These are phyloP conservation scores for Fusarium abutilonis DNA, from an alignment of 2,329 filamentous ascomycete genomes.

Conservation along the genomic window DNA sequence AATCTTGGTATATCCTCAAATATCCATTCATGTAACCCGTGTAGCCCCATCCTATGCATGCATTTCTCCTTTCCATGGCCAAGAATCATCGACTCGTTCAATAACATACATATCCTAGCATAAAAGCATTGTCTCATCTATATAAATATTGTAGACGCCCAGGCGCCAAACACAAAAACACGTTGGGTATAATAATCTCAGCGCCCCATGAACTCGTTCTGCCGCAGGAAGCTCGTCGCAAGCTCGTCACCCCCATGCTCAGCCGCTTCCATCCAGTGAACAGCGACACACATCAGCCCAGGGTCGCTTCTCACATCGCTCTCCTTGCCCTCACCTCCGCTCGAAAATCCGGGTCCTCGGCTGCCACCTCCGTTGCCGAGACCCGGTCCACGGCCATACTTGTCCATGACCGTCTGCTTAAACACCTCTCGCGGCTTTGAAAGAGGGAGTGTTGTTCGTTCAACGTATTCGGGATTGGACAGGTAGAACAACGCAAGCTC, in stretches of 20 bases:
- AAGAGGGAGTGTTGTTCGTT: constrained; percentile 82
- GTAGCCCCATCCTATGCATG: background rate
- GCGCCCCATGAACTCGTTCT: constrained; percentile 60
- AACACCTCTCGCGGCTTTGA: constrained; percentile 89
- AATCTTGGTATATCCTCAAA: constrained; percentile 36
- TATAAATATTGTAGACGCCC: constrained; percentile 29
- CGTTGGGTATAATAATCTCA: constrained; percentile 43
- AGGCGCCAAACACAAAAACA: constrained; percentile 39
- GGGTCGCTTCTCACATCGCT: constrained; percentile 76
- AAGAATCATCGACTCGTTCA: constrained; percentile 17
- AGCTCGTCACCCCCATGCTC: constrained; percentile 86
- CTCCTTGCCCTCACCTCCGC: constrained; percentile 48
- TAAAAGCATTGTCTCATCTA: constrained; percentile 8
- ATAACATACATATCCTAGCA: constrained; percentile 7
- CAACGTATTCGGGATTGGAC: constrained; percentile 86
- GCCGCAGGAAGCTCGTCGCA: constrained; percentile 82
- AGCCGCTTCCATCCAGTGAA: constrained; percentile 97
- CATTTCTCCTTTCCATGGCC: constrained; percentile 13
- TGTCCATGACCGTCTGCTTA: constrained; percentile 84
- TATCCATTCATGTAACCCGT: background rate
- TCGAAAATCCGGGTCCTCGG: constrained; percentile 37
- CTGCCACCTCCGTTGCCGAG: constrained; percentile 41
- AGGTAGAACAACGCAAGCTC: constrained; percentile 95
- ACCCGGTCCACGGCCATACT: constrained; percentile 58
- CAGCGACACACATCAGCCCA: constrained; percentile 89